phyloP scores from a whole-genome alignment of 2,329 filamentous ascomycete species.

The Cephalotrichum gorgonifer region DNA sequence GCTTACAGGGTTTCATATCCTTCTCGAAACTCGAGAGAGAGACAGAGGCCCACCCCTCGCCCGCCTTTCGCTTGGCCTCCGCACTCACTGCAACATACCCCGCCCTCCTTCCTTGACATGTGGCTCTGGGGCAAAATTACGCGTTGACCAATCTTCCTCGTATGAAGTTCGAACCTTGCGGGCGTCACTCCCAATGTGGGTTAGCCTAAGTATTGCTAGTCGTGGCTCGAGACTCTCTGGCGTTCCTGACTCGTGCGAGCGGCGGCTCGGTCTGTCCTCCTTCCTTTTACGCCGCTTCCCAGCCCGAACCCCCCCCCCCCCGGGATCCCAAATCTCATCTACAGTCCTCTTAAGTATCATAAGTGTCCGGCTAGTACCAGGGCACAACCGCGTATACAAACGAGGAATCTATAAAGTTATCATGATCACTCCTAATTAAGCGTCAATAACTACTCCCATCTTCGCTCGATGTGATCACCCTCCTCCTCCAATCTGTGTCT shows the following conservation, averaged over 20 bases:
- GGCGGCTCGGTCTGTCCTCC: neutral
- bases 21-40: neutral
- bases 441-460: neutral
- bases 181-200: neutral
- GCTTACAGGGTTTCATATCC: neutral
- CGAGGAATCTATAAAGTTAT: neutral
- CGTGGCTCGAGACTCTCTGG: neutral
- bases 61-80: neutral
- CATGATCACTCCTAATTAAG: neutral
- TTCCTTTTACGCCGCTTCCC: neutral
- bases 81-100: neutral
- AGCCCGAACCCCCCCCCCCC: neutral
- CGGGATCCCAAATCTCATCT: neutral
- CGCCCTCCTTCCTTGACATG: neutral
- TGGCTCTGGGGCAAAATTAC: neutral
- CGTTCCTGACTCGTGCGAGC: neutral
- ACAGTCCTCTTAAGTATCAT: neutral
- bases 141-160: neutral
- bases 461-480: neutral
- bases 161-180: neutral
- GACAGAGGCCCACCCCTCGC: neutral
- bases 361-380: too few species aligned
- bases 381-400: neutral
- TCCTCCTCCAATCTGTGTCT: neutral
- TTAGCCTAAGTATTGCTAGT: neutral